These are phyloP conservation scores for Eremochloa ophiuroides DNA, from an alignment of 176 grass and related monocot genomes.

Conservation along the genomic window DNA sequence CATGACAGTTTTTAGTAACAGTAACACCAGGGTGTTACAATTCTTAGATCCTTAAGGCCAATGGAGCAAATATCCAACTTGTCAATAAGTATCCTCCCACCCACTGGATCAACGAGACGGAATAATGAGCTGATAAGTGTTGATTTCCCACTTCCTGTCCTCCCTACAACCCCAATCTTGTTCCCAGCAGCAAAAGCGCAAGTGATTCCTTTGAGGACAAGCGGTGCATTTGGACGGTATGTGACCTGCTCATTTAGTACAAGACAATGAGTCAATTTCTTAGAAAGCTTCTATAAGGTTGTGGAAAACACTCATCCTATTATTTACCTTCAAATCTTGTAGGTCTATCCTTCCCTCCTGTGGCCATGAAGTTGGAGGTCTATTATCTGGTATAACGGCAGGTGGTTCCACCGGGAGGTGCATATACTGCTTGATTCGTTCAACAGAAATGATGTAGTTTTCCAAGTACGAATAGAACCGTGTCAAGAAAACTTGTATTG, in stretches of 20 bases:
- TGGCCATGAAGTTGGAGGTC: conserved; percentile 83
- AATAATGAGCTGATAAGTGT: conserved; percentile 88
- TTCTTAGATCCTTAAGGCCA: conserved; percentile 92
- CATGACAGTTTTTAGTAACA: conserved; percentile 84
- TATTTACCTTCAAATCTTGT: conserved; percentile 74
- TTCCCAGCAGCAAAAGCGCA: conserved; percentile 71
- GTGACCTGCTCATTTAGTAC: conserved; percentile 59
- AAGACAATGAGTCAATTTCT: conserved; percentile 21
- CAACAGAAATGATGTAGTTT: conserved; percentile 81
- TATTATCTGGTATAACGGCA: conserved; percentile 58
- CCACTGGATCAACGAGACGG: conserved; percentile 68
- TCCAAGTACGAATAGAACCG: conserved; percentile 83
- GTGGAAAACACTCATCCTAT: conserved; percentile 6
- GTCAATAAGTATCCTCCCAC: conserved; percentile 87
- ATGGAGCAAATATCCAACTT: conserved; percentile 74
- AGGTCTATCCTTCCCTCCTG: conserved; percentile 75
- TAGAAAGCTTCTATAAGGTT: not conserved
- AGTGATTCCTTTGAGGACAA: conserved; percentile 92
- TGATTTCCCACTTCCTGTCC: conserved; percentile 93
- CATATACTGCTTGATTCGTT: conserved; percentile 91
- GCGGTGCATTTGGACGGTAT: conserved; percentile 66
- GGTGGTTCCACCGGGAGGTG: conserved; percentile 69
- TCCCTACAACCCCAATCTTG: conserved; percentile 84
- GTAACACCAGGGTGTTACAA: too few relatives aligned
- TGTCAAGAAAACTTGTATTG: conserved; percentile 66